These are phyloP conservation scores for Ophiostoma ulmi DNA, from an alignment of 2,329 filamentous ascomycete genomes.

Conservation along the genomic window DNA sequence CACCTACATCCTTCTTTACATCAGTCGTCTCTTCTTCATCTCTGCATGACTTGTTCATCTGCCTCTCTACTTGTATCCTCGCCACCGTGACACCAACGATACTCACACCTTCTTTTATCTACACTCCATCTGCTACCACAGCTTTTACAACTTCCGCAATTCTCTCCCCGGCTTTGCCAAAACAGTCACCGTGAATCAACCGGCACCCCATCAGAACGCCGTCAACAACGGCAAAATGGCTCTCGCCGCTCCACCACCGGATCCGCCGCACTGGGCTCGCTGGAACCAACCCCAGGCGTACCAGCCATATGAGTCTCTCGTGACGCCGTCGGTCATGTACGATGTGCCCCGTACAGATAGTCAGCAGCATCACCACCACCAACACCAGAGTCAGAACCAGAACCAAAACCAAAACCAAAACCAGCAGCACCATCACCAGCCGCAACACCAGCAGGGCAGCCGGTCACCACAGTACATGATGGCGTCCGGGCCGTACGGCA, in stretches of 20 bases:
- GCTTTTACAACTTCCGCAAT: background rate
- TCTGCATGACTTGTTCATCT: background rate
- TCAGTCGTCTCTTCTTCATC: background rate
- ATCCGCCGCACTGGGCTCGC: conserved; percentile 49
- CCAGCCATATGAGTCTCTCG: conserved; percentile 13
- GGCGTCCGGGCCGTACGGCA: conserved; percentile 6
- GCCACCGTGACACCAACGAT: background rate
- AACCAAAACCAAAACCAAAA: conserved; percentile 19
- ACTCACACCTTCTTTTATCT: background rate
- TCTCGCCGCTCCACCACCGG: conserved; percentile 44
- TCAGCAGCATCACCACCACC: conserved; percentile 14
- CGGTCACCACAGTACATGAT: conserved; percentile 3
- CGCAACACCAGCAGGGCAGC: conserved; percentile 10
- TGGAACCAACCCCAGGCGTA: conserved; percentile 46
- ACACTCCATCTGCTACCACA: background rate
- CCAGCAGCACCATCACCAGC: conserved; percentile 7
- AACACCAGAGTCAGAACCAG: conserved; percentile 16
- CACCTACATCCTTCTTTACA: background rate
- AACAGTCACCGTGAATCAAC: conserved; percentile 3
- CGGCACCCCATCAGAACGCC: conserved; percentile 4
- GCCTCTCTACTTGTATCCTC: background rate
- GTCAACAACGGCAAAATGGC: conserved; percentile 41
- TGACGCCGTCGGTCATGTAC: conserved; percentile 7
- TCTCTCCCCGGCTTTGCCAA: background rate
- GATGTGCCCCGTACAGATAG: conserved; percentile 9